Base-by-base conservation (phyloP, 75 land plant species). In the Chamaecyparis obtusa region DNA sequence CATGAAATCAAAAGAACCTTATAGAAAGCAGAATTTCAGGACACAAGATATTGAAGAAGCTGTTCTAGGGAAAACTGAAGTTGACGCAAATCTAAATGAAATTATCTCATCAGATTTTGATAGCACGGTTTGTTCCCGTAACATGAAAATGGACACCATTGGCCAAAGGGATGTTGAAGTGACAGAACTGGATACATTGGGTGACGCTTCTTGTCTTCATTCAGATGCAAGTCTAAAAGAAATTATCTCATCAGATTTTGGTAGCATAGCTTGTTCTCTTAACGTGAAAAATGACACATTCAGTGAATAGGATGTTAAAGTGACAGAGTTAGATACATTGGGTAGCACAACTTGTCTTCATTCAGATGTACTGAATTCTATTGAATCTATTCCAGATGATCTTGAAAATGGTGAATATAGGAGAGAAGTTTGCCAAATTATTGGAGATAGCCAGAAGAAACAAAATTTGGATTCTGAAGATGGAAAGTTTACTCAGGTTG, bases 391-490 rank as follows among this genome's bases (percentile, higher is more conserved):
- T 17, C 57, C 36, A 33, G 48, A 54, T 69, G 89, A 71, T 33
- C 17, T 13, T 27, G 89, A 76, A 37, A 67, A 64, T 82, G 86
- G 37, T 67, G 86, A 84, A 36, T 4, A 27, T 76, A 55, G 76
- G 43, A 69, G 24, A 32, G 71, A 67, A 57, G 64, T 54, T 78
- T 69, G 75, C 41, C 84, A 85, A 60, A 51, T 36, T 43, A 54
- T 56, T 46, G 89, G 37, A 33, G 88, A 74, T 71, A 64, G 44
- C 69, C 87, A 46, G 24, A 39, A 82, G 64, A 75, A 49, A 30
- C 78, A 35, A n/a, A 74, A 78, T 3, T 55, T 87, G 60, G 90
- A 88, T 27, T 83, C n/a, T 84, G 84, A 84, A 51, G 87, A n/a
- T 15, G 83, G 67, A 55, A 85, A 81, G 32, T 82, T 44, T 41